phyloP scores from a whole-genome alignment of 2,329 filamentous ascomycete genomes.

The Microcyclosporella mali region DNA sequence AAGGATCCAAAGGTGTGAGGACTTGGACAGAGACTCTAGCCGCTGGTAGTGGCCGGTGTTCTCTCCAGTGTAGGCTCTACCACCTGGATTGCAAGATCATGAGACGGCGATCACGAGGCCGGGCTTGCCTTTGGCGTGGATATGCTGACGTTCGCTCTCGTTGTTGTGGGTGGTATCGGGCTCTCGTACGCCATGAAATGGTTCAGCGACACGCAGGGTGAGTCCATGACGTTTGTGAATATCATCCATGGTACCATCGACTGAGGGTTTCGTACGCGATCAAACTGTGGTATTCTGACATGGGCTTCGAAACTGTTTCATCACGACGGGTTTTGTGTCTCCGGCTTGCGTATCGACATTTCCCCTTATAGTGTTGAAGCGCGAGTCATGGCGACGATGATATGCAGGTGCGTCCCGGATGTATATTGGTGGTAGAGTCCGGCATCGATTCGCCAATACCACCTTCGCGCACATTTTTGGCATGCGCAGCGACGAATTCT shows the following conservation, averaged over 20 bases:
- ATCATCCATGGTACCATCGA: constrained; percentile 44
- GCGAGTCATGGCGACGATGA: constrained; percentile 14
- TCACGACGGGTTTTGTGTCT: constrained; percentile 11
- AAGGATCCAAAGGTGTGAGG: constrained; percentile 36
- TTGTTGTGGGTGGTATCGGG: constrained; percentile 35
- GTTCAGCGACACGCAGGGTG: constrained; percentile 40
- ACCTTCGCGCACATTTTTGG: no score
- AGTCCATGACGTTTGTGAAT: constrained; percentile 43
- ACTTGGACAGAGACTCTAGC: constrained; percentile 38
- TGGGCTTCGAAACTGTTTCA: constrained; percentile 41
- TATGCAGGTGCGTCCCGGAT: constrained; percentile 15
- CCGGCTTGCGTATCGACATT: constrained; percentile 18
- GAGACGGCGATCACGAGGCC: constrained; percentile 41
- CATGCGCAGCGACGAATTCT: constrained; percentile 4
- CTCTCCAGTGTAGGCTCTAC: constrained; percentile 34
- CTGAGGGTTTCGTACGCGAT: constrained; percentile 46
- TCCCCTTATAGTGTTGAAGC: constrained; percentile 17
- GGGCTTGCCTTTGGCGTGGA: constrained; percentile 45
- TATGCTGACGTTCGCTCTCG: constrained; percentile 39
- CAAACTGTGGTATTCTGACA: constrained; percentile 38
- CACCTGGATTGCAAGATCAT: constrained; percentile 43
- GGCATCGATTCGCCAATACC: neutral
- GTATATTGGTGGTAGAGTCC: constrained; percentile 10
- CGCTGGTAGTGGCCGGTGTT: constrained; percentile 34
- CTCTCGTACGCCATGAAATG: constrained; percentile 41